Evolutionary conservation across 495 filamentous ascomycete species (phyloP).

Genomic region (Penicillium mononematosum): DNA sequence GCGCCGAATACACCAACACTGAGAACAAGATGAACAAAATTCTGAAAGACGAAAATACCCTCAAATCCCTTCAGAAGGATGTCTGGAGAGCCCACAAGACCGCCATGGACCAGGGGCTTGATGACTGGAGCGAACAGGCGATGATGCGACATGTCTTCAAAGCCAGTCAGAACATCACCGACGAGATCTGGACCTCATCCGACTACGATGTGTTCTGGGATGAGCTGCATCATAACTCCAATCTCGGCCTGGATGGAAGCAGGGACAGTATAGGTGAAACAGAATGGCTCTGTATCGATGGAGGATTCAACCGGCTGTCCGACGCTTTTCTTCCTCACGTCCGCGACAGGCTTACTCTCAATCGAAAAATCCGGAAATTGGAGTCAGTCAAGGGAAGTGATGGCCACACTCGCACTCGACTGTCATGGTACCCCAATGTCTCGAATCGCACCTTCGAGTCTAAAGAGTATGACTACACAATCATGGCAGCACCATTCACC

Average conservation of each 20-base stretch:
- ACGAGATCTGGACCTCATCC: slow-evolving; percentile 24
- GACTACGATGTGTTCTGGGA: slow-evolving; percentile 32
- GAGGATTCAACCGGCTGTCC: slow-evolving; percentile 27
- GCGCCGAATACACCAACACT: slow-evolving; percentile 15
- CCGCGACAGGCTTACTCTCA: slow-evolving; percentile 20
- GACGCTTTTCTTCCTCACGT: slow-evolving; percentile 30
- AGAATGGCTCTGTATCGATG: slow-evolving; percentile 25
- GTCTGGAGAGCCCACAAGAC: slow-evolving; percentile 24
- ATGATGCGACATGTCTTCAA: slow-evolving; percentile 27
- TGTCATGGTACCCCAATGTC: slow-evolving; percentile 27
- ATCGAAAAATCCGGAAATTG: slow-evolving; percentile 26
- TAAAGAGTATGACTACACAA: slow-evolving; percentile 31
- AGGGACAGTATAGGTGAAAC: slow-evolving; percentile 16
- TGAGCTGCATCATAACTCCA: slow-evolving; percentile 31
- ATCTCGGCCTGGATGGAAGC: slow-evolving; percentile 26
- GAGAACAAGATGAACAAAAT: slow-evolving; percentile 20
- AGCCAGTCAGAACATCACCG: slow-evolving; percentile 28
- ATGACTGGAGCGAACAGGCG: slow-evolving; percentile 33
- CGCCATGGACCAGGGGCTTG: slow-evolving; percentile 27
- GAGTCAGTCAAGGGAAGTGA: slow-evolving; percentile 11
- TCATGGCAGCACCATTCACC: slow-evolving; percentile 34
- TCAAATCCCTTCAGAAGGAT: slow-evolving; percentile 25
- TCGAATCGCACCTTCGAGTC: slow-evolving; percentile 25
- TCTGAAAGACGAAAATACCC: slow-evolving; percentile 17
- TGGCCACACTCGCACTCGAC: slow-evolving; percentile 12